phyloP scores from a whole-genome alignment of 192 early-diverging fungal genomes.

The Entomortierella beljakovae region DNA sequence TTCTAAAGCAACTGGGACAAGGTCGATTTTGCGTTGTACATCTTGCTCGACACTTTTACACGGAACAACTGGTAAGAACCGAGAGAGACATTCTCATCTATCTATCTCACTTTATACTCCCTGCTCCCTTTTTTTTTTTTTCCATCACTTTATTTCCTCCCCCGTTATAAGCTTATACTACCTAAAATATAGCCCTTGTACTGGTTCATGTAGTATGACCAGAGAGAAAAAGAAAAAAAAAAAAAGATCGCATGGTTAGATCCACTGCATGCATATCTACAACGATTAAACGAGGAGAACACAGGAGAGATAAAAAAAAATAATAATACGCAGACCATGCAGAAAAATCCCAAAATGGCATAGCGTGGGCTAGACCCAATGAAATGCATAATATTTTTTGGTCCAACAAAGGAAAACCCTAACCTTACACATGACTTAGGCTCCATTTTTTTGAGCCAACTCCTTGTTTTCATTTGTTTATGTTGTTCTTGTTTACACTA shows the following conservation, averaged over 20 bases:
- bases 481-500: no score
- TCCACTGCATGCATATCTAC: background rate
- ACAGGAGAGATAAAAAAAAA: background rate
- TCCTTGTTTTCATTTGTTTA: no score
- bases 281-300: background rate
- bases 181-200: background rate
- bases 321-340: no score
- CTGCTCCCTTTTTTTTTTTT: background rate
- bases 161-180: background rate
- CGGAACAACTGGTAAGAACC: conserved; percentile 37
- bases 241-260: background rate
- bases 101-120: background rate
- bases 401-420: no score
- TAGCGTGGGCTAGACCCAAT: no score
- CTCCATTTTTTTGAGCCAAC: no score
- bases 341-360: no score
- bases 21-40: conserved; percentile 87
- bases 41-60: conserved; percentile 72
- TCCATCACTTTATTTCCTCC: background rate
- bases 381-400: no score
- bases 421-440: no score
- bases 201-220: background rate
- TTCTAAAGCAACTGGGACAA: conserved; percentile 77
- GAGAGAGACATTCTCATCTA: background rate
- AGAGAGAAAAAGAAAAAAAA: background rate